Base-by-base conservation (phyloP, 2,329 filamentous ascomycete genomes). In the Dothideomycetes sp. region DNA sequence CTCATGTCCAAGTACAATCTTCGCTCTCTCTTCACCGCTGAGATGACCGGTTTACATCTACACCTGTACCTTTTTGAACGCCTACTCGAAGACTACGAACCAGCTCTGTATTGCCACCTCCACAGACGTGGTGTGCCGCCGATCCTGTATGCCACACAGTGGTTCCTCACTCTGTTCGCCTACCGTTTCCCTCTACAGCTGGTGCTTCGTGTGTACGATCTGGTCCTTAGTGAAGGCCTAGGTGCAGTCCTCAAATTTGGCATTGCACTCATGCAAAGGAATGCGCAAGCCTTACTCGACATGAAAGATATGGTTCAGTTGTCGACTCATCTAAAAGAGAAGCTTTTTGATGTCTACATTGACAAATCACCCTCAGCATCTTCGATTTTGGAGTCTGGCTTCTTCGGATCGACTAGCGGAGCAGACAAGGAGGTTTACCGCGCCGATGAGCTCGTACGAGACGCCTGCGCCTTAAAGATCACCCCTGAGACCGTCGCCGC, bases 161-260 rank as follows among this genome's bases (percentile, higher is more conserved):
- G 91, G 91, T 98, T 98, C 64, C 73, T 98, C 35, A 98, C 91
- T 0, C 72, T 98, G n/a, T 98, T 98, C 57, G 87, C 89, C 22
- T 98, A 98, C 61, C 84, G 93, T 29, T 98, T 98, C 61, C 91
- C 91, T 7, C 72, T 98, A 6, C 91, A 98, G 58, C 77, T 98
- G 8, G 91, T 98, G 5, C 79, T 98, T 44, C 84, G 91, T 22
- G 93, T 98, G 36, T 98, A 96, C 62, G 91, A 98, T 58, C 68
- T 98, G 41, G 91, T 98, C 37, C 71, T 98, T 13, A 91, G 85
- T 33, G 89, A 96, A 62, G 91, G 93, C 3, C 70, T 98, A 12
- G 71, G 69, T 35, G 91, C 91, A 1, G 91, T 98, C 50, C 68
- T 98, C 38, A 89, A 89, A 52, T 98, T 98, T 52, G 89, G 88